Percentiles rank a stretch among this genome's conserved stretches.
These are phyloP conservation scores for Calophaca sinica DNA, from an alignment of 306 rosid genomes.

Conservation along the genomic window DNA sequence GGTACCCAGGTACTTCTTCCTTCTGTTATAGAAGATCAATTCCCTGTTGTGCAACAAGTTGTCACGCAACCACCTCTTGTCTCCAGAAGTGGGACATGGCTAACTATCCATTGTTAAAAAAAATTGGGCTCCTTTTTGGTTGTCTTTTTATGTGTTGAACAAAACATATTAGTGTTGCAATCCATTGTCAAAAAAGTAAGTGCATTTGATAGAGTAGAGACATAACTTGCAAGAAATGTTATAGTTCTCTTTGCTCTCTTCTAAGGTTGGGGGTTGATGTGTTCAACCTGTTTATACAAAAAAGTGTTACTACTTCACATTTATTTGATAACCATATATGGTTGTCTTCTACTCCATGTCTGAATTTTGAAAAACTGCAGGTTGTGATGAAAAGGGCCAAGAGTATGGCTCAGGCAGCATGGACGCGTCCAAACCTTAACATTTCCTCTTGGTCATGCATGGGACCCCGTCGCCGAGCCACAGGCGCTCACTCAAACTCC, in stretches of 20 bases:
- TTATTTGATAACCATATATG: slow-evolving; percentile 23
- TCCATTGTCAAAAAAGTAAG: background rate
- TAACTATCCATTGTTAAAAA: background rate
- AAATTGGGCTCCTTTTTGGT: background rate
- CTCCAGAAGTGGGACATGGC: slow-evolving; percentile 7
- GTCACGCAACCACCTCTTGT: slow-evolving; percentile 24
- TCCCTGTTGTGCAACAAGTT: background rate
- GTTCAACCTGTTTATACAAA: slow-evolving; percentile 7
- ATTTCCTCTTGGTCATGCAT: slow-evolving; percentile 92
- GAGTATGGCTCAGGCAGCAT: slow-evolving; percentile 98
- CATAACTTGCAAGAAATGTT: slow-evolving; percentile 13
- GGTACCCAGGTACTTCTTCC: slow-evolving; percentile 79
- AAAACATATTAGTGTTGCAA: slow-evolving; percentile 24
- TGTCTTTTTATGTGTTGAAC: slow-evolving; percentile 23
- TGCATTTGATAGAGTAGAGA: background rate
- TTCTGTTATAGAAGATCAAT: slow-evolving; percentile 25
- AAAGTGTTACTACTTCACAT: background rate
- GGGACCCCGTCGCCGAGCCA: slow-evolving; percentile 80
- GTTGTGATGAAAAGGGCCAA: slow-evolving; percentile 95
- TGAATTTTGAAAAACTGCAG: slow-evolving; percentile 54
- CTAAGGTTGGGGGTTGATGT: slow-evolving; percentile 2
- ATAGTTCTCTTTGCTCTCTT: background rate
- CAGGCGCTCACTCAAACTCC: slow-evolving; percentile 51
- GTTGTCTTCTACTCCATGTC: slow-evolving; percentile 8
- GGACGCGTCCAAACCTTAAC: slow-evolving; percentile 78